Conservation (phyloP, 202 grass and related monocot species). For the Elaeis oleifera region DNA sequence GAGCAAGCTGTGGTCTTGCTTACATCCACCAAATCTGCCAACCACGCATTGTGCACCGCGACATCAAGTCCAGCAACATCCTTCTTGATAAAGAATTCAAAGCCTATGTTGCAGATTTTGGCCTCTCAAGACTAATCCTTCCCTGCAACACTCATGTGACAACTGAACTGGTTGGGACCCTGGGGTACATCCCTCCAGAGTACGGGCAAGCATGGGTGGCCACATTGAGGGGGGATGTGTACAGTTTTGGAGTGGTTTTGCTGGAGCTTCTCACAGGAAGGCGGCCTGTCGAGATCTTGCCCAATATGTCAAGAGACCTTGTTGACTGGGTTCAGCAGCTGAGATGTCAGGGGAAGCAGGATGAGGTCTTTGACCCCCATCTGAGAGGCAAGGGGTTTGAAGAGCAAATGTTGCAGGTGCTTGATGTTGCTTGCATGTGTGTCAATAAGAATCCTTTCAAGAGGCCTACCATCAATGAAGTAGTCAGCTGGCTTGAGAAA, state of each 20-base stretch:
- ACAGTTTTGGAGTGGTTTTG: conserved; percentile 77
- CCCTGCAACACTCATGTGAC: conserved; percentile 80
- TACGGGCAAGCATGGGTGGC: conserved; percentile 63
- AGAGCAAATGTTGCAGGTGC: conserved; percentile 62
- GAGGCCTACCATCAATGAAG: conserved; percentile 63
- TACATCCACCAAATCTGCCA: conserved; percentile 86
- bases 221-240: conserved; percentile 64
- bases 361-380: conserved; percentile 43
- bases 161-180: conserved; percentile 74
- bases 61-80: conserved; percentile 94
- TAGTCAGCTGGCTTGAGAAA: conserved; percentile 51
- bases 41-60: conserved; percentile 76
- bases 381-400: conserved; percentile 46
- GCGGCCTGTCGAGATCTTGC: conserved; percentile 65
- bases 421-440: conserved; percentile 72
- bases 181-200: conserved; percentile 91
- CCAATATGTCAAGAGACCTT: conserved; percentile 44
- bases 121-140: conserved; percentile 66
- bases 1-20: conserved; percentile 57
- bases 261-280: conserved; percentile 72
- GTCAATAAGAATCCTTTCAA: conserved; percentile 53
- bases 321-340: conserved; percentile 60
- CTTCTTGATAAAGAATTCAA: conserved; percentile 68
- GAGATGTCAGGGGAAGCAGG: conserved; percentile 39
- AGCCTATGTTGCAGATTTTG: conserved; percentile 84